Conservation (phyloP, 805 yeast genomes). For the Sungouiella thailandica region DNA sequence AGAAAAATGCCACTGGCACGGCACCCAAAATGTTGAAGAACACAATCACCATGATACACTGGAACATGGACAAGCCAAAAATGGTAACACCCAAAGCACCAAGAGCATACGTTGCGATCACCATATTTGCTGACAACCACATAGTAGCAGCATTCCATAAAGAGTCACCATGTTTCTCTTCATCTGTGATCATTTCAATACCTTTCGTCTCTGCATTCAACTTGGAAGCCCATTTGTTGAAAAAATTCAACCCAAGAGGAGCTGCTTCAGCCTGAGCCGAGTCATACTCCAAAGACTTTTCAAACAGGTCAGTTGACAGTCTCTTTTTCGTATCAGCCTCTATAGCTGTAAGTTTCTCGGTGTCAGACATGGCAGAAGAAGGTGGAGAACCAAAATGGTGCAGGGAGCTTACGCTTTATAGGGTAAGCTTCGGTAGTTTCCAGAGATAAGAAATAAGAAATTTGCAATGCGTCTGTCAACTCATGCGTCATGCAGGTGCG, state of each 20-base stretch:
- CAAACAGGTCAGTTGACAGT: slow-evolving; percentile 21
- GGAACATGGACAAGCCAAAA: slow-evolving; percentile 70
- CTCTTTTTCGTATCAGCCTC: slow-evolving; percentile 13
- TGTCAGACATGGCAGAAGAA: slow-evolving; percentile 8
- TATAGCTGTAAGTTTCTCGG: slow-evolving; percentile 9
- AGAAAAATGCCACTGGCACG: slow-evolving; percentile 75
- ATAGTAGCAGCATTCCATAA: slow-evolving; percentile 70
- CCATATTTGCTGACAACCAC: slow-evolving; percentile 92
- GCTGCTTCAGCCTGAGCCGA: slow-evolving; percentile 24
- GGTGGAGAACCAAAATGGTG: background rate
- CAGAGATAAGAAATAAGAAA: background rate
- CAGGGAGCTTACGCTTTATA: background rate
- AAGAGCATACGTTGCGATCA: slow-evolving; percentile 73
- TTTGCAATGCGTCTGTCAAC: background rate
- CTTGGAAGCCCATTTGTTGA: slow-evolving; percentile 29
- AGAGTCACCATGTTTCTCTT: slow-evolving; percentile 66
- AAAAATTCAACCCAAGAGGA: slow-evolving; percentile 19
- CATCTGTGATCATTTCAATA: slow-evolving; percentile 75
- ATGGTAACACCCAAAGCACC: slow-evolving; percentile 61
- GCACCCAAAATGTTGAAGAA: slow-evolving; percentile 74
- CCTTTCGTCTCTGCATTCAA: slow-evolving; percentile 55
- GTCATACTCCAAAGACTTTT: slow-evolving; percentile 20
- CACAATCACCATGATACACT: slow-evolving; percentile 58
- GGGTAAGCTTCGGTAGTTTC: too few species aligned
- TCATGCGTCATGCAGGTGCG: background rate